Percentiles rank a stretch among this genome's conserved stretches.
Conservation (phyloP, 805 yeast species). For the Saturnispora sanitii region DNA sequence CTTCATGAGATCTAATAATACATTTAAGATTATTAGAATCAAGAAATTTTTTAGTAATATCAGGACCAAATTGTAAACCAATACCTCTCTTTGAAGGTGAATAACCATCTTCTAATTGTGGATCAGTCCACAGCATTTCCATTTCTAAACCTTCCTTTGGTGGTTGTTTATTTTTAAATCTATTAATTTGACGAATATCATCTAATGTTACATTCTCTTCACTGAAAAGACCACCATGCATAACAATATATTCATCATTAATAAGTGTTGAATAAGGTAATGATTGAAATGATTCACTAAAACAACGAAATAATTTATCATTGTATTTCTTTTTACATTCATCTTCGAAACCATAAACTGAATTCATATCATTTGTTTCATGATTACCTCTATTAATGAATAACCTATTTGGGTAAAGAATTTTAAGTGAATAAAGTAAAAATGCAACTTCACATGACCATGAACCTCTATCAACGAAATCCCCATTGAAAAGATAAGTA, state of each 20-base stretch:
- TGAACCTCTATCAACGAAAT: slow-evolving; percentile 94
- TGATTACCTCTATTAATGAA: slow-evolving; percentile 91
- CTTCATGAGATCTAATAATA: slow-evolving; percentile 90
- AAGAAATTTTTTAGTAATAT: slow-evolving; percentile 74
- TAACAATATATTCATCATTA: slow-evolving; percentile 68
- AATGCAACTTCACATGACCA: slow-evolving; percentile 97
- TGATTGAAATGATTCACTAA: slow-evolving; percentile 75
- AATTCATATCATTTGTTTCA: slow-evolving; percentile 94
- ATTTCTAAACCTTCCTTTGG: slow-evolving; percentile 87
- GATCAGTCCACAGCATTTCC: slow-evolving; percentile 98
- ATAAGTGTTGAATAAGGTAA: slow-evolving; percentile 81
- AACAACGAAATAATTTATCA: slow-evolving; percentile 68
- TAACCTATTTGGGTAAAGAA: slow-evolving; percentile 59
- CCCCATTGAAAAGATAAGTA: slow-evolving; percentile 86
- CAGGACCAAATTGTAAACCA: slow-evolving; percentile 96
- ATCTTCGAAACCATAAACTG: slow-evolving; percentile 91
- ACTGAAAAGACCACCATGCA: slow-evolving; percentile 94
- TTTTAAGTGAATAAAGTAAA: slow-evolving; percentile 64
- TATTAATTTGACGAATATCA: slow-evolving; percentile 62
- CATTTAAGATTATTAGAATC: slow-evolving; percentile 61
- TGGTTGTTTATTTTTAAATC: slow-evolving; percentile 67
- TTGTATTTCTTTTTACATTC: slow-evolving; percentile 89
- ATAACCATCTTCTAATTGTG: slow-evolving; percentile 69
- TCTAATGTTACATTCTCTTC: slow-evolving; percentile 60
- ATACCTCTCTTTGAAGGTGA: slow-evolving; percentile 89